Conservation (phyloP, 192 early-diverging fungal species). For the Helicostylum pulchrum region DNA sequence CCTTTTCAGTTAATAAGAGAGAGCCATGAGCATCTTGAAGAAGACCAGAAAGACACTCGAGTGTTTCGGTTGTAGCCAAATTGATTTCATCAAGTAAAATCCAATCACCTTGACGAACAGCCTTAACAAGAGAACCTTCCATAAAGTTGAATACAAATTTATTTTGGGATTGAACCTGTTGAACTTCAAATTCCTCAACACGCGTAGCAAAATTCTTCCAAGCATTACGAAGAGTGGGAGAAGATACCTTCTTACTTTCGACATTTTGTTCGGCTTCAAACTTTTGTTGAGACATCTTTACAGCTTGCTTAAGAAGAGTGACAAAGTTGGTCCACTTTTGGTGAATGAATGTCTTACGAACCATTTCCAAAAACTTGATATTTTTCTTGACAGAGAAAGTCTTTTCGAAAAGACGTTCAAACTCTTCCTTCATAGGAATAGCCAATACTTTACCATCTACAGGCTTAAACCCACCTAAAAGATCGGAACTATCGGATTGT, state of each 20-base stretch:
- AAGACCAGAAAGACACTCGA: slow-evolving; percentile 88
- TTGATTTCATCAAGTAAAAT: slow-evolving; percentile 98
- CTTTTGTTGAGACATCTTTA: slow-evolving; percentile 74
- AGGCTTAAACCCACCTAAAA: slow-evolving; percentile 97
- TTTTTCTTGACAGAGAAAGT: slow-evolving; percentile 91
- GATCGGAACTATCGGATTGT: slow-evolving; percentile 90
- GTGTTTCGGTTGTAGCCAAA: slow-evolving; percentile 91
- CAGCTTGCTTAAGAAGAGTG: slow-evolving; percentile 68
- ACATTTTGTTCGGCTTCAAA: slow-evolving; percentile 41
- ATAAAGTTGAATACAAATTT: slow-evolving; percentile 91
- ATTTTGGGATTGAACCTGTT: slow-evolving; percentile 63
- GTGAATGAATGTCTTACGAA: slow-evolving; percentile 65
- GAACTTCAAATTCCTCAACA: slow-evolving; percentile 70
- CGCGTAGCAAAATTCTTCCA: slow-evolving; percentile 74
- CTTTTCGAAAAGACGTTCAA: slow-evolving; percentile 78
- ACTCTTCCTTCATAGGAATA: slow-evolving; percentile 76
- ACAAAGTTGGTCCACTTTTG: slow-evolving; percentile 85
- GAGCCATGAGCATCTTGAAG: slow-evolving; percentile 79
- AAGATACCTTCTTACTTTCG: slow-evolving; percentile 32
- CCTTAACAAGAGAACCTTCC: slow-evolving; percentile 90
- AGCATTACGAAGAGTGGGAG: slow-evolving; percentile 50
- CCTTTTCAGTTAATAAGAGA: slow-evolving; percentile 87
- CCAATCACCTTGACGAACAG: slow-evolving; percentile 91
- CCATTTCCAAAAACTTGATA: slow-evolving; percentile 77
- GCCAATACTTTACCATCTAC: slow-evolving; percentile 81